Evolutionary conservation across 2,329 filamentous ascomycete genomes (phyloP).

Genomic region (Rutstroemia sp.): DNA sequence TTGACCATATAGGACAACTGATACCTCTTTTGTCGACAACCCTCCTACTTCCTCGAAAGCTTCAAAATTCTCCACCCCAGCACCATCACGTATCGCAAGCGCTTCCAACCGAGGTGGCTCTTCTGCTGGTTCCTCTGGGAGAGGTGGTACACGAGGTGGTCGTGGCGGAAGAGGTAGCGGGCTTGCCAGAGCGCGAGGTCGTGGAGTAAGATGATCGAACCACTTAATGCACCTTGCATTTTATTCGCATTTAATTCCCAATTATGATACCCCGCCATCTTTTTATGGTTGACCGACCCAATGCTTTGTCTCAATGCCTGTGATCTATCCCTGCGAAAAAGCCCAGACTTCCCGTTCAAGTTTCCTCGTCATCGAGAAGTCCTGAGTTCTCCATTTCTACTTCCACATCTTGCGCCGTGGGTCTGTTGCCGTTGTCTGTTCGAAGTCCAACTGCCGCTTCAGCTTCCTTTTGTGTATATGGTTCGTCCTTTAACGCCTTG

Average conservation of each 20-base stretch:
- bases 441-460: conserved; percentile 70
- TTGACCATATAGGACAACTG: conserved; percentile 60
- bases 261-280: conserved; percentile 9
- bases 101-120: conserved; percentile 10
- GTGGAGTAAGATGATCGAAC: conserved; percentile 21
- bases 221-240: conserved; percentile 11
- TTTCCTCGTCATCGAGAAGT: conserved; percentile 18
- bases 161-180: conserved; percentile 29
- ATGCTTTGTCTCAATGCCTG: background rate
- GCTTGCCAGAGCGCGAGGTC: conserved; percentile 28
- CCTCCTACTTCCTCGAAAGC: conserved; percentile 51
- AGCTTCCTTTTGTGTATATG: conserved; percentile 79
- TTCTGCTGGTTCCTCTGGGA: conserved; percentile 21
- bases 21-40: conserved; percentile 86
- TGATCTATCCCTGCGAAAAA: background rate
- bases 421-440: conserved; percentile 55
- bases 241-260: background rate
- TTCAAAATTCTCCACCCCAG: conserved; percentile 32
- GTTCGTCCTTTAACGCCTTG: conserved; percentile 74
- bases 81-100: conserved; percentile 23
- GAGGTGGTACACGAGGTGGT: conserved; percentile 25
- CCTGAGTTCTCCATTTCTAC: conserved; percentile 34
- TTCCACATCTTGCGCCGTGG: conserved; percentile 29
- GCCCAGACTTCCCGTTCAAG: conserved; percentile 11
- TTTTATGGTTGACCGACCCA: background rate